Evolutionary conservation across 2,329 filamentous ascomycete species (phyloP), one percentile per base, ranked within the genome.

Genomic region (Fusarium armeniacum): DNA sequence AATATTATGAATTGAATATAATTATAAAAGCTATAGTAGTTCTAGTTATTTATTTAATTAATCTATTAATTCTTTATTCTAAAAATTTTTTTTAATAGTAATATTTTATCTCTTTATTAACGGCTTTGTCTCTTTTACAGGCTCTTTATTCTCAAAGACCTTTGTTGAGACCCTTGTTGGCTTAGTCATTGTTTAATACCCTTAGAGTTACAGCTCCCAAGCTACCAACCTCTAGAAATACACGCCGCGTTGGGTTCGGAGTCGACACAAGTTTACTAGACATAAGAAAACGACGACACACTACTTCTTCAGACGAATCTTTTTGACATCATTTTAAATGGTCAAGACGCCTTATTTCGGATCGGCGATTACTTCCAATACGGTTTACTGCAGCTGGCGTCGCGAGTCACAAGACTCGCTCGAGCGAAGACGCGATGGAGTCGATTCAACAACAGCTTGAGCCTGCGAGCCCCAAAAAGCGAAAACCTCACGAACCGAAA

Each of bases 341-440:
- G 22, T 16, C 18, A 3, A 50, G 13, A 9, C 13, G 18, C n/a
- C 3, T 12, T n/a, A 2, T 15, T 41, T 32, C 52, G 43, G 49
- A 30, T 15, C 44, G 16, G 43, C 32, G 41, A 15, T n/a, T 16
- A 24, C 4, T 8, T 36, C 28, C 16, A 6, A 18, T 11, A 28
- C 24, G 24, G 36, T 33, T 9, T 16, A 24, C 26, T 43, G 44
- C 38, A 45, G 38, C 46, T 53, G 60, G 40, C 49, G 50, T 57
- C 51, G 58, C 50, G 63, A 33, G 26, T 65, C 57, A 57, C 47
- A 50, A 41, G 62, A 55, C 55, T 67, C 56, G 16, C 57, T 52
- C 40, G 18, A 32, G 52, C 52, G 46, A 44, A 33, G 30, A 66
- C 72, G 60, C 60, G 68, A 75, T 73, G 73, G 73, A 67, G 54